phyloP scores from a whole-genome alignment of 495 filamentous ascomycete species.

The Annulohypoxylon stygium region DNA sequence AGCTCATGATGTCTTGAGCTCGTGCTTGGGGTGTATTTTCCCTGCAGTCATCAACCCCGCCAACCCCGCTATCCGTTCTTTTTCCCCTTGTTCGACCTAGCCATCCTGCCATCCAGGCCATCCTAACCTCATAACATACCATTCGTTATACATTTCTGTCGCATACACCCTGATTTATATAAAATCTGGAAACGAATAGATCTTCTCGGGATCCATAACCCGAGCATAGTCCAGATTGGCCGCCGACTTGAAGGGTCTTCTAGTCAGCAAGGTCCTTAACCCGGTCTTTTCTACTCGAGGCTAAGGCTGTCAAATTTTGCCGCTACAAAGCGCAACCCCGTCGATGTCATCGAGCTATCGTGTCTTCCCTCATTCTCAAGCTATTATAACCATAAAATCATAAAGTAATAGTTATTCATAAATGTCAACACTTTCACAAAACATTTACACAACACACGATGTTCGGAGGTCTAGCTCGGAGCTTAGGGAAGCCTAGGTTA shows the following conservation, averaged over 20 bases:
- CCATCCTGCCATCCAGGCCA: not conserved
- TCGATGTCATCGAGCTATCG: not conserved
- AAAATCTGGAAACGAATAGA: constrained; percentile 29
- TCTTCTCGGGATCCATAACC: constrained; percentile 29
- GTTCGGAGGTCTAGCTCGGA: constrained; percentile 20
- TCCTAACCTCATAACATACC: constrained; percentile 11
- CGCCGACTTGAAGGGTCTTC: constrained; percentile 10
- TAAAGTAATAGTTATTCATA: not conserved
- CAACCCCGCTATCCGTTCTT: constrained; percentile 37
- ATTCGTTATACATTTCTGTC: not conserved
- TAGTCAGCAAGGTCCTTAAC: not conserved
- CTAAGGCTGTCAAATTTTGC: constrained; percentile 22
- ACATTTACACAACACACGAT: not conserved
- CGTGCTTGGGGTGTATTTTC: constrained; percentile 45
- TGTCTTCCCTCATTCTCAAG: not conserved
- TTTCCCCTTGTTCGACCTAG: constrained; percentile 26
- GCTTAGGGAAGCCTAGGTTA: constrained; percentile 14
- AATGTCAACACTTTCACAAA: too few species aligned
- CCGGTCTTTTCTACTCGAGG: not conserved
- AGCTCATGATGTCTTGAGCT: constrained; percentile 30
- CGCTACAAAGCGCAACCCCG: constrained; percentile 38
- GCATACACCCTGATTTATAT: constrained; percentile 14
- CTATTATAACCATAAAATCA: not conserved
- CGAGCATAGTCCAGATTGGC: constrained; percentile 32
- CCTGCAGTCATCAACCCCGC: constrained; percentile 42